Percentiles rank a stretch among this genome's conserved stretches.
Evolutionary conservation across 1,139 yeast genomes (phyloP).

Genomic region (Yamadazyma triangularis): DNA sequence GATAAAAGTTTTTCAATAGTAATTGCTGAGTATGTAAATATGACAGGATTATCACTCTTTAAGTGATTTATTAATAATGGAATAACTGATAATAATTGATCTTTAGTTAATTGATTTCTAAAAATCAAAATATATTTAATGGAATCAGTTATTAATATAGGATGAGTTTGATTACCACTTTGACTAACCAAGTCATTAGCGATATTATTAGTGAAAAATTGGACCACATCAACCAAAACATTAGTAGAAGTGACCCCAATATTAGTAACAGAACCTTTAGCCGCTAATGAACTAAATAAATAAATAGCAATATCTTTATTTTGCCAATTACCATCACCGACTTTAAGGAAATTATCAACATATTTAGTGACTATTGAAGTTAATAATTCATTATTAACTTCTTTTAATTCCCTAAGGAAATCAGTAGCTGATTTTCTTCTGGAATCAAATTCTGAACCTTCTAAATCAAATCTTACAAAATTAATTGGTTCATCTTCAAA

Average conservation of each 20-base stretch:
- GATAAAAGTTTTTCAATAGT: constrained; percentile 86
- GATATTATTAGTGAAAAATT: constrained; percentile 75
- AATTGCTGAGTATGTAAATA: constrained; percentile 89
- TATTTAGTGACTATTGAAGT: constrained; percentile 77
- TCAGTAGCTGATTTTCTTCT: constrained; percentile 90
- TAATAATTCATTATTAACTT: constrained; percentile 67
- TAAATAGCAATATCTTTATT: constrained; percentile 85
- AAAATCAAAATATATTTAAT: constrained; percentile 86
- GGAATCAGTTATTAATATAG: constrained; percentile 86
- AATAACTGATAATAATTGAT: constrained; percentile 71
- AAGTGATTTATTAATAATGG: constrained; percentile 77
- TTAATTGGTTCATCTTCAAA: constrained; percentile 98
- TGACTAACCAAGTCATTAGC: constrained; percentile 66
- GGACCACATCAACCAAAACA: constrained; percentile 77
- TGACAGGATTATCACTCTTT: constrained; percentile 64
- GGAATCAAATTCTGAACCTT: constrained; percentile 91
- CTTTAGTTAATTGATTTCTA: constrained; percentile 88
- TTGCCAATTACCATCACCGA: constrained; percentile 70
- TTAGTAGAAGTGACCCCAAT: constrained; percentile 90
- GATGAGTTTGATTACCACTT: constrained; percentile 39
- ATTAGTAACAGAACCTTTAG: constrained; percentile 81
- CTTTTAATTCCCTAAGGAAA: constrained; percentile 81
- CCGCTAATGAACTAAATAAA: constrained; percentile 83
- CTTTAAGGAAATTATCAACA: constrained; percentile 60
- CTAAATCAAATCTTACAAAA: constrained; percentile 85